Evolutionary conservation across 2,329 filamentous ascomycete genomes (phyloP), one percentile per base, ranked within the genome.

Genomic region (Penicillium sp.): DNA sequence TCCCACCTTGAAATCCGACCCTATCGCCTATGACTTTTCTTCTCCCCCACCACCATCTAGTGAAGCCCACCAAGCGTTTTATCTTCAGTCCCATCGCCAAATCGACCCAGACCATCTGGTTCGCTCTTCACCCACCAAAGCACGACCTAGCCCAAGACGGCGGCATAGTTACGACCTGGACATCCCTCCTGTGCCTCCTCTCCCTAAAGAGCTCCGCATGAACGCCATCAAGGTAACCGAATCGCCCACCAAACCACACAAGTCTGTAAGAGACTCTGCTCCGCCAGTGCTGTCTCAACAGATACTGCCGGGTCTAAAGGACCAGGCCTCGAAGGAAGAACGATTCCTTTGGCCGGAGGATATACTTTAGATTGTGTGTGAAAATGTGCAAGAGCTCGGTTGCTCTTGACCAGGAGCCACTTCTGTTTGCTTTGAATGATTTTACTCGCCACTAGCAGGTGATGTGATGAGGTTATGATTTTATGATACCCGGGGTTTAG

Each of bases 271-370:
- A 42, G 33, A 54, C 10, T 47, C 49, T n/a, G 27, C 45, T 37
- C 46, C 47, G 21, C 42, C 58, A 29, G 47, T 49, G 11, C 37
- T 61, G 3, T 55, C 56, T 46, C 45, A 45, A 14, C 54, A 56
- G 26, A 43, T 57, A 19, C 29, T 39, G 33, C 56, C 57, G 13
- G 49, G 21, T 37, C 47, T 27, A 29, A 61, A 60, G 14, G 49
- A 49, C 14, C 11, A 59, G 24, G 47, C 56, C 22, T 24, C 58
- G 42, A 59, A 39, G 24, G 46, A 58, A 24, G 63, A 71, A 42
- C 62, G 66, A n/a, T 79, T 77, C 54, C 68, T 72, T 22, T 80
- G 77, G 78, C 76, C 76, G 5, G 75, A 76, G 9, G 76, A 78
- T 58, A 70, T 77, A 9, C 79, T 79, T 56, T 79, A 35, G 37